phyloP scores from a whole-genome alignment of 441 rosid genomes.

The Gossypium armourianum region DNA sequence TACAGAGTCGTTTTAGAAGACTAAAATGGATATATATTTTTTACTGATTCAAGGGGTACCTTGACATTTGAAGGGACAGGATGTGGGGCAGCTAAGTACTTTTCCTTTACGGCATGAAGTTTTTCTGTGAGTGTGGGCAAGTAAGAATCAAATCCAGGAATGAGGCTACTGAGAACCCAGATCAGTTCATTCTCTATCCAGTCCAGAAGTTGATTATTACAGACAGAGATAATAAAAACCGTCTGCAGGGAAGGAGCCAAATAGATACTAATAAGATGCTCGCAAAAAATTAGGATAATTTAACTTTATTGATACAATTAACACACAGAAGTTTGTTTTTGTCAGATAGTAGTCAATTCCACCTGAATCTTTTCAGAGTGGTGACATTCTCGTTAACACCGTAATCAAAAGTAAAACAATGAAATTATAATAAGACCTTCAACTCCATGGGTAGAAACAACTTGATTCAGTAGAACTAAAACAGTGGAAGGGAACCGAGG shows the following conservation, averaged over 20 bases:
- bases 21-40: neutral
- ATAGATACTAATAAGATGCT: neutral
- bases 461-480: neutral
- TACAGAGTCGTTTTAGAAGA: neutral
- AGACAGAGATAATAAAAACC: slow-evolving; percentile 63
- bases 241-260: slow-evolving; percentile 46
- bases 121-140: slow-evolving; percentile 46
- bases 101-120: slow-evolving; percentile 49
- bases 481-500: neutral
- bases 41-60: slow-evolving; percentile 28
- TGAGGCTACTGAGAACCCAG: slow-evolving; percentile 56
- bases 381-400: neutral
- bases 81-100: slow-evolving; percentile 44
- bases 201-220: slow-evolving; percentile 79
- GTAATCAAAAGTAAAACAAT: neutral
- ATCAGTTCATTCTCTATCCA: slow-evolving; percentile 86
- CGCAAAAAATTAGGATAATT: neutral
- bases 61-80: slow-evolving; percentile 36
- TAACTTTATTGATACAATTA: neutral
- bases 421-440: neutral
- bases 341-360: neutral
- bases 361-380: neutral
- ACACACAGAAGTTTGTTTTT: neutral
- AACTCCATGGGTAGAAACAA: no score
- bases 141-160: slow-evolving; percentile 61